Evolutionary conservation across 2,329 filamentous ascomycete species (phyloP), one percentile per base, ranked within the genome.

Genomic region (Tolypocladium ovalisporum): DNA sequence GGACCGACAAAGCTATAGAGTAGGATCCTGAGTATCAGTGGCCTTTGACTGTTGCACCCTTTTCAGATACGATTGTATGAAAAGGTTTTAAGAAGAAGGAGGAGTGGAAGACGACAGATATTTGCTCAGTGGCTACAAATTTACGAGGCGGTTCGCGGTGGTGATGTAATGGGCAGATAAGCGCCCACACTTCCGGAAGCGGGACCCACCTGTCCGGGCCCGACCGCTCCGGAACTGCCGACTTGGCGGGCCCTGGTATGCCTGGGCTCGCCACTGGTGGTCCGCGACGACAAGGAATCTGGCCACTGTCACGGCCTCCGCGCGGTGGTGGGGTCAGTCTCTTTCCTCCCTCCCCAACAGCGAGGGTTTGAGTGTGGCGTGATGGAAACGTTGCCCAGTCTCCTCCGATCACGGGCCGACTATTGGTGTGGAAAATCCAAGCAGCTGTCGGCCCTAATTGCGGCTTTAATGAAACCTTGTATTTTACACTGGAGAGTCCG

Each of bases 151-250:
- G 27, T 40, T n/a, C 52, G 10, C 27, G 32, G 52, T 22, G 54
- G 55, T 61, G 60, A 61, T 60, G 60, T 61, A 60, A 61, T 61
- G 24, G 44, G 24, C 42, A 54, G 53, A 44, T 36, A 52, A 32
- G 27, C 19, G 24, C 32, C n/a, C 54, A 37, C n/a, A 15, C 40
- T 27, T 32, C 17, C 22, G 39, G 42, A 29, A 8, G 29, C 15
- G 34, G 37, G 54, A 42, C 37, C 54, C 54, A 42, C 54, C n/a
- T 12, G 4, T 10, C 34, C 54, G 39, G 54, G 10, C 15, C 35
- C 44, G 34, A 13, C 42, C 8, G 35, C 55, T 40, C 55, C 55
- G 55, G 42, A 56, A 9, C 34, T 39, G 42, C 24, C 37, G 54
- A 35, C 17, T 42, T n/a, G 27, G 52, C 6, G n/a, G 13, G 34